These are phyloP conservation scores for Mycocentrospora acerina DNA, from an alignment of 2,329 filamentous ascomycete genomes.

Conservation along the genomic window DNA sequence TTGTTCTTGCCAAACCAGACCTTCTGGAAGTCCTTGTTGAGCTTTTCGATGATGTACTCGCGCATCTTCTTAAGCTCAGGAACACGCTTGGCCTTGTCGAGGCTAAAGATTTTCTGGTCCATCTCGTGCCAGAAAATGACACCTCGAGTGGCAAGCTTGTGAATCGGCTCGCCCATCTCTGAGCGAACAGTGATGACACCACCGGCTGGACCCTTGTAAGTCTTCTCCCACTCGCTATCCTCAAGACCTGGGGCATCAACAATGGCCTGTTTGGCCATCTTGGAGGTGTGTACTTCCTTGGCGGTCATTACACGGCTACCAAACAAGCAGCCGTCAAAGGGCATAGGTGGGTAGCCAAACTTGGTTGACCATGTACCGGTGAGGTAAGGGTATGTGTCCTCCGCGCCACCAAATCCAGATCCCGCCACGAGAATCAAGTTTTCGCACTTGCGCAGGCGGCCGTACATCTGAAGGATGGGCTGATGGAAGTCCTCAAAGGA, in stretches of 20 bases:
- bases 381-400: constrained; percentile 52
- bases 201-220: constrained; percentile 70
- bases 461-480: constrained; percentile 51
- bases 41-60: constrained; percentile 48
- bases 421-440: constrained; percentile 53
- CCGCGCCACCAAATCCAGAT: constrained; percentile 50
- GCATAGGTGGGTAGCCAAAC: constrained; percentile 50
- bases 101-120: constrained; percentile 95
- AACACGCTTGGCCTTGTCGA: constrained; percentile 74
- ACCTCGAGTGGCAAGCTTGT: constrained; percentile 96
- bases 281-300: constrained; percentile 49
- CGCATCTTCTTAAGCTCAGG: constrained; percentile 47
- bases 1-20: constrained; percentile 52
- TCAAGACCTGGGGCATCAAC: constrained; percentile 47
- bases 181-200: constrained; percentile 96
- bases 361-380: constrained; percentile 48
- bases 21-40: constrained; percentile 53
- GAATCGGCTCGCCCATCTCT: constrained; percentile 99
- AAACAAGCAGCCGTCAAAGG: constrained; percentile 51
- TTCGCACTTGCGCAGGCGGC: constrained; percentile 46
- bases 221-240: constrained; percentile 50
- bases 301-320: constrained; percentile 53
- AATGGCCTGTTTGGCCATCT: constrained; percentile 48
- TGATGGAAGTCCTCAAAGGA: constrained; percentile 54
- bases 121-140: constrained; percentile 98